These are phyloP conservation scores for Phytophthora brassicae DNA, from an alignment of 352 stramenopile genomes.

Conservation along the genomic window DNA sequence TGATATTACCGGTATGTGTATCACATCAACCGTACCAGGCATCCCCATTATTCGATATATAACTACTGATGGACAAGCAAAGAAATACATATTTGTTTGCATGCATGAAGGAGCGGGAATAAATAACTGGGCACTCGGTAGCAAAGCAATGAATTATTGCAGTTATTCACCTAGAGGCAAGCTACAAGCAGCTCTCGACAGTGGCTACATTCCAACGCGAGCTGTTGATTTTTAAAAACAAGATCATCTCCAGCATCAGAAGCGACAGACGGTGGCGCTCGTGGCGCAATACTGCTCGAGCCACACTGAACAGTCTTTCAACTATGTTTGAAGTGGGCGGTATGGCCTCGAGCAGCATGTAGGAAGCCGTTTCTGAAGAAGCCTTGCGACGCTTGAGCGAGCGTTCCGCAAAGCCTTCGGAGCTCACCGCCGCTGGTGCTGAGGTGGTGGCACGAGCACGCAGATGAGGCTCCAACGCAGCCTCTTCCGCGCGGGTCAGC, in stretches of 20 bases:
- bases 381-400: neutral
- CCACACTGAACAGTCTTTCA: neutral
- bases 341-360: neutral
- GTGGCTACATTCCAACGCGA: conserved; percentile 2
- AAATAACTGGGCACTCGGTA: too few relatives aligned
- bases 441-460: neutral
- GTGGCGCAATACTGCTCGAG: neutral
- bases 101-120: too few relatives aligned
- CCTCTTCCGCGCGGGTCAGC: neutral
- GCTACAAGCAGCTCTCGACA: neutral
- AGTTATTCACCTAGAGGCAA: too few relatives aligned
- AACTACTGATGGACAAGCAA: neutral
- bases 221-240: too few relatives aligned
- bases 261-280: too few relatives aligned
- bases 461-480: neutral
- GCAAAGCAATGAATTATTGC: too few relatives aligned
- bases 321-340: neutral
- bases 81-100: neutral
- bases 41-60: neutral
- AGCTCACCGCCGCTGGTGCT: neutral
- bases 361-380: neutral
- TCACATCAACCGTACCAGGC: too few relatives aligned
- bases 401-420: too few relatives aligned
- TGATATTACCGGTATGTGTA: too few relatives aligned
- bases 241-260: too few relatives aligned